phyloP scores from a whole-genome alignment of 1,284 basidiomycete species.

The Inonotus obliquus region DNA sequence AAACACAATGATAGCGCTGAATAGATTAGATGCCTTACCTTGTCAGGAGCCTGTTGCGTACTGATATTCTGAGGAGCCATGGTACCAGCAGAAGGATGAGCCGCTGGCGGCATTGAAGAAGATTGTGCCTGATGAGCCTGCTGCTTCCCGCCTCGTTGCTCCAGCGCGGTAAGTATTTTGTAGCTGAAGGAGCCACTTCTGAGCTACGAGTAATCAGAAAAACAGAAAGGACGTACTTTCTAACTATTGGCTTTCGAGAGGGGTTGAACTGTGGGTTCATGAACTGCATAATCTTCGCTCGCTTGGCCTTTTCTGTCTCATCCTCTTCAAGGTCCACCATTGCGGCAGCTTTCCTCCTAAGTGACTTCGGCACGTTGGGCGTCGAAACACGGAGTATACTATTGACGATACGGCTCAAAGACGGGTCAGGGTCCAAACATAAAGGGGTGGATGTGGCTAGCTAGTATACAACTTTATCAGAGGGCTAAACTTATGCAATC shows the following conservation, averaged over 20 bases:
- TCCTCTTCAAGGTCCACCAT: conserved; percentile 64
- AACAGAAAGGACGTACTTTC: conserved; percentile 36
- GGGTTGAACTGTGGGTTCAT: conserved; percentile 56
- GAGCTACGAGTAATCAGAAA: conserved; percentile 10
- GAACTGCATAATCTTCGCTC: conserved; percentile 68
- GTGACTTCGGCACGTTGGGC: conserved; percentile 59
- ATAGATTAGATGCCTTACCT: background rate
- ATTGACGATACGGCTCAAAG: conserved; percentile 68
- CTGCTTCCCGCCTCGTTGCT: conserved; percentile 7
- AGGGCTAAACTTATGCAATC: background rate
- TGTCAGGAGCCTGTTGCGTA: background rate
- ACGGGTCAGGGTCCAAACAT: conserved; percentile 71
- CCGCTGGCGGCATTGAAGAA: background rate
- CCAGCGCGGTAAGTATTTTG: conserved; percentile 14
- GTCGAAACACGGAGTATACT: conserved; percentile 62
- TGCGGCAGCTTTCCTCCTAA: conserved; percentile 70
- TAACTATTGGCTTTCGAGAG: conserved; percentile 34
- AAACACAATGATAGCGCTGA: background rate
- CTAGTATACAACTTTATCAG: conserved; percentile 32
- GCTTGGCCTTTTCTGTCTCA: conserved; percentile 62
- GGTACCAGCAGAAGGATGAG: background rate
- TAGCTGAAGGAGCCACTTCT: conserved; percentile 1
- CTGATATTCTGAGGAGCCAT: background rate
- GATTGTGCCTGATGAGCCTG: background rate
- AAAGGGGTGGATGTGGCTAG: conserved; percentile 66